Evolutionary conservation across 192 early-diverging fungal species (phyloP), one percentile per base, ranked within the genome.

Genomic region (Linnemannia elongata): DNA sequence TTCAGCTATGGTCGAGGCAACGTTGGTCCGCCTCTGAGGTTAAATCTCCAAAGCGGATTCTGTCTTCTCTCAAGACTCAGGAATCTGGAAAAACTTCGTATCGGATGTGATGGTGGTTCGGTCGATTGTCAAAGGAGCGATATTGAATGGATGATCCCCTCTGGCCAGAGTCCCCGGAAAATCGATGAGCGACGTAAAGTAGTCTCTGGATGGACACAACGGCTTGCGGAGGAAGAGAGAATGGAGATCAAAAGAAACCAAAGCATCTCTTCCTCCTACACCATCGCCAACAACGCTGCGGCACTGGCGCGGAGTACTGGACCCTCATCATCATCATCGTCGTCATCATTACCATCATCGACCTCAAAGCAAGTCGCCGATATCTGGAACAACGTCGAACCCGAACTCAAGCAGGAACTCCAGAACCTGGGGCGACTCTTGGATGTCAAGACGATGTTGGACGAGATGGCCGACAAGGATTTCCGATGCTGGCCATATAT

Each of bases 71-170:
- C 60, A 33, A 66, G 60, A 13, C 60, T 66, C 60, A 66, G 12
- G 27, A 30, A 66, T 33, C 60, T 66, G 60, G 60, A 66, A 33
- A 66, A 66, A 24, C 30, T 66, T 10, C 60, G 60, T 30, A 66
- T 66, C 15, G 60, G 60, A 15, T 66, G 60, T 12, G 60, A 66
- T 66, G 60, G 60, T 9, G 60, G 60, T 30, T 30, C 60, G 60
- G 60, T 66, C 12, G 60, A 66, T 13, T 66, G 60, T 33, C 60
- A 66, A 30, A 30, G 60, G 27, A 33, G 60, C 30, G 60, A 66
- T 13, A 66, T 66, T 33, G 60, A 66, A 4, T 66, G 60, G 60
- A 66, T 66, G 60, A 66, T 66, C 60, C 60, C 60, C 60, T 66
- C 60, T n/a, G 60, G 60, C 10, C 60, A 66, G 9, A 66, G 60